Percentiles rank a stretch among this genome's conserved stretches.
Evolutionary conservation across 2,329 filamentous ascomycete species (phyloP).

Genomic region (Fusarium phyllophilum): DNA sequence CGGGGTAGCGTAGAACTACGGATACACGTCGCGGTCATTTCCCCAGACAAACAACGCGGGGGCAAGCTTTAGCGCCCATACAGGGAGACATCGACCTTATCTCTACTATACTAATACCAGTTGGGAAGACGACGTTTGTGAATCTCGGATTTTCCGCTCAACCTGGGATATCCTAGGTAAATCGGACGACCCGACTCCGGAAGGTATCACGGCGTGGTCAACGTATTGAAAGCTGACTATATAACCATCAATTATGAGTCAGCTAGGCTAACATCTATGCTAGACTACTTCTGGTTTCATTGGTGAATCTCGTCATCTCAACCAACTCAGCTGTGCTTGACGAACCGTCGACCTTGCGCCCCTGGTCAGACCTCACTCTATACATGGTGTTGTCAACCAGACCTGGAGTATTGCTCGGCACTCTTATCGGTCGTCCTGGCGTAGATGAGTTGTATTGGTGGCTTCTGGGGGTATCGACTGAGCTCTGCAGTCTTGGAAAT

Average conservation of each 20-base stretch:
- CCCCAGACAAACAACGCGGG: neutral
- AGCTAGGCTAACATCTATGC: neutral
- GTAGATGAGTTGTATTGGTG: neutral
- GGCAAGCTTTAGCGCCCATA: rapidly evolving
- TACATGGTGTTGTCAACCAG: neutral
- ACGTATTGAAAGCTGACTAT: neutral
- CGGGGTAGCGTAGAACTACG: neutral
- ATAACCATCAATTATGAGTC: rapidly evolving
- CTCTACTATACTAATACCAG: neutral
- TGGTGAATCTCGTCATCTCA: neutral
- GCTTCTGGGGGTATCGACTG: neutral
- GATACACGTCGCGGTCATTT: neutral
- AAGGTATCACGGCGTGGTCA: no score
- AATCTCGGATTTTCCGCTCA: neutral
- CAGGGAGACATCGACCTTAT: no score
- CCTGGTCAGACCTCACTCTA: neutral
- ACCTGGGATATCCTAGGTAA: neutral
- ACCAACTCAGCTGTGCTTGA: constrained; percentile 7
- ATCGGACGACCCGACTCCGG: neutral
- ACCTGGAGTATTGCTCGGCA: neutral
- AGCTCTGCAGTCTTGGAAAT: neutral
- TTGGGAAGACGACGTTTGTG: no score
- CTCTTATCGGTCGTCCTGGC: neutral
- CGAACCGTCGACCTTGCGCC: neutral
- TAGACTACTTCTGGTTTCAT: neutral